Evolutionary conservation across 768 basidiomycete genomes (phyloP), one percentile per base, ranked within the genome.

Genomic region (Suillus ampliporus): DNA sequence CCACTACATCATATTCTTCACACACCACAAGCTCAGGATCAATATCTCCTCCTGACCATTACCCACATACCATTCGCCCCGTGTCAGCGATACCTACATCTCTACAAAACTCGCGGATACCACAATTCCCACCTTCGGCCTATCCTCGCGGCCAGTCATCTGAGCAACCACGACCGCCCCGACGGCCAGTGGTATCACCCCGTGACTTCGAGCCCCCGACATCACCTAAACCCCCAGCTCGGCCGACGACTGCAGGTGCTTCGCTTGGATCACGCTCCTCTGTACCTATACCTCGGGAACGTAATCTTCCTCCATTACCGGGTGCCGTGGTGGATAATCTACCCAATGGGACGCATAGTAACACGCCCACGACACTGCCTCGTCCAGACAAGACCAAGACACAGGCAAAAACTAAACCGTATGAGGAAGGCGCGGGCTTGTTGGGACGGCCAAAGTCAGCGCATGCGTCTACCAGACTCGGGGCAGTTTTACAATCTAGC

Each of bases 231-330:
- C 47, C 71, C 0, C 60, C 67, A 7, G 59, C 64, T 14, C 76
- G 82, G 23, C 80, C 83, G 34, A 74, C 81, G 17, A 82, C 82
- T 13, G 78, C 81, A 52, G 72, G 76, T n/a, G 75, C 77, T 26
- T 35, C 68, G 13, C 61, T 65, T 57, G 54, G 61, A 41, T 58
- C 57, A 2, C 70, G 68, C 15, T 64, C 73, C 3, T 52, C 74
- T 28, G 66, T 69, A 10, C 67, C 73, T 48, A 41, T 67, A n/a
- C 52, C 64, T 0, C 64, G 58, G 37, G 64, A 66, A 43, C 62
- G 61, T n/a, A 44, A 61, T 34, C 66, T 54, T 44, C 41, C 67
- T 28, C 46, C 46, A 11, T 61, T 38, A 11, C 56, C 54, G 23
- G 56, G 8, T 60, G 37, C 35, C 31, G 7, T 28, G 47, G 15